Evolutionary conservation across 1,284 basidiomycete genomes (phyloP), one percentile per base, ranked within the genome.

Genomic region (Heterobasidion occidentale): DNA sequence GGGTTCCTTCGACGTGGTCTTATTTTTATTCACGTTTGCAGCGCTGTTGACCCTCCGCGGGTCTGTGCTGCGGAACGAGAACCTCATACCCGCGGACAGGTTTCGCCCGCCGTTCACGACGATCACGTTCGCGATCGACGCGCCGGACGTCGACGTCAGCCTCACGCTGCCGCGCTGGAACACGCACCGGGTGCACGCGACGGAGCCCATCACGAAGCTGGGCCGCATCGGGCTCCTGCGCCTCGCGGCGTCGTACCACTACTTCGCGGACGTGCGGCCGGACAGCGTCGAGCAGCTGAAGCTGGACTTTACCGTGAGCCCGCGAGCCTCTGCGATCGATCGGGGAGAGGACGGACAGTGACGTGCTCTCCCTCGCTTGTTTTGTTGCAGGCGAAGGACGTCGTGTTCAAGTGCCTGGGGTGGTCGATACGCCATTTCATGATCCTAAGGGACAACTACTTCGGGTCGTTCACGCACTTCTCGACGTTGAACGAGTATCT

Each of bases 381-480:
- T 51, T 33, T 33, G 50, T 27, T 56, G 51, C 59, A 88, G 84
- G 62, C 73, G 7, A 64, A 68, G 15, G 75, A 83, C 36, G 70
- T 88, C 20, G 74, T 80, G 5, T 88, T 87, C 71, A 90, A 88
- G 65, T 75, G 78, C 0, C 74, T 93, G 51, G 94, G 93, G 17
- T 96, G 93, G 92, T 85, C 85, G 0, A 80, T 94, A 56, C 84
- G 94, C 36, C 85, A 92, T 64, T 77, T 94, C 62, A 89, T 98
- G 83, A 84, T 88, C 50, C 66, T 96, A 54, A 84, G 88, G 55
- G 92, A 95, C 63, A 96, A 97, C 68, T 97, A 97, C 69, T 85
- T 96, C 56, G 94, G 94, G 17, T 79, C 81, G 4, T 97, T 94
- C 69, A 96, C 93, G 1, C 90, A 94, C 63, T 97, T 94, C 65